These are phyloP conservation scores for Escovopsis sp. DNA, from an alignment of 2,329 filamentous ascomycete species.

Conservation along the genomic window DNA sequence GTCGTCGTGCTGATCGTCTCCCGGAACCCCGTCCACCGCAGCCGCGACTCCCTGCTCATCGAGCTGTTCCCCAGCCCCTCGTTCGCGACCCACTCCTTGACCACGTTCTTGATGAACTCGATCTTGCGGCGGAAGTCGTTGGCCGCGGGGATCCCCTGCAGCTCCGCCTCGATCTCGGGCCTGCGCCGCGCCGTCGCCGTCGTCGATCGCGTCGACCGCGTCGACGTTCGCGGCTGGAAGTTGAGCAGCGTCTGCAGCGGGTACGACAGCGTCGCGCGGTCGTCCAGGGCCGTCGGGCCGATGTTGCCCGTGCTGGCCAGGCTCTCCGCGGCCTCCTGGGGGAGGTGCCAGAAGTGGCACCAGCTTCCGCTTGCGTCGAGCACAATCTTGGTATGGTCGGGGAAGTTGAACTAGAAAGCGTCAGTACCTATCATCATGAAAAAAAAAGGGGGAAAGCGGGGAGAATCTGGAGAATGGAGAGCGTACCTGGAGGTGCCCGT, in stretches of 20 bases:
- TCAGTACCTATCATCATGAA: too few species aligned
- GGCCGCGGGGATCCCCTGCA: slow-evolving; percentile 50
- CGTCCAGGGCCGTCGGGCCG: slow-evolving; percentile 52
- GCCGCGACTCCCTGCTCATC: slow-evolving; percentile 36
- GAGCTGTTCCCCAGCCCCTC: slow-evolving; percentile 54
- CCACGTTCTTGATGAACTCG: slow-evolving; percentile 51
- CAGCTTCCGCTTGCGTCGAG: slow-evolving; percentile 58
- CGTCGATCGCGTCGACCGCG: slow-evolving; percentile 24
- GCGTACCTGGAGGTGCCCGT: slow-evolving; percentile 58
- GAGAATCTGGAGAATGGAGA: neutral
- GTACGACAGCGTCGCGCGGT: slow-evolving; percentile 56
- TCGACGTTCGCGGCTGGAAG: slow-evolving; percentile 35
- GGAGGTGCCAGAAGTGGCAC: slow-evolving; percentile 65
- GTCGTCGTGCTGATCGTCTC: slow-evolving; percentile 35
- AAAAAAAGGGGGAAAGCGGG: too few species aligned
- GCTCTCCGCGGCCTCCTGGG: slow-evolving; percentile 51
- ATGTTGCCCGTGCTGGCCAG: slow-evolving; percentile 52
- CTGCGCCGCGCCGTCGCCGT: slow-evolving; percentile 35
- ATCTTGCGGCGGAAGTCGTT: slow-evolving; percentile 64
- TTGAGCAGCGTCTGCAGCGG: slow-evolving; percentile 60
- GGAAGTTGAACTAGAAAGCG: slow-evolving; percentile 59
- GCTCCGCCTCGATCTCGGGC: slow-evolving; percentile 43
- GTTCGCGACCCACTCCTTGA: slow-evolving; percentile 56
- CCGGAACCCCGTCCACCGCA: slow-evolving; percentile 43
- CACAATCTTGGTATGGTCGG: slow-evolving; percentile 75